Percentiles rank a stretch among this genome's conserved stretches.
Evolutionary conservation across 495 filamentous ascomycete species (phyloP).

Genomic region (Neurospora sublineolata): DNA sequence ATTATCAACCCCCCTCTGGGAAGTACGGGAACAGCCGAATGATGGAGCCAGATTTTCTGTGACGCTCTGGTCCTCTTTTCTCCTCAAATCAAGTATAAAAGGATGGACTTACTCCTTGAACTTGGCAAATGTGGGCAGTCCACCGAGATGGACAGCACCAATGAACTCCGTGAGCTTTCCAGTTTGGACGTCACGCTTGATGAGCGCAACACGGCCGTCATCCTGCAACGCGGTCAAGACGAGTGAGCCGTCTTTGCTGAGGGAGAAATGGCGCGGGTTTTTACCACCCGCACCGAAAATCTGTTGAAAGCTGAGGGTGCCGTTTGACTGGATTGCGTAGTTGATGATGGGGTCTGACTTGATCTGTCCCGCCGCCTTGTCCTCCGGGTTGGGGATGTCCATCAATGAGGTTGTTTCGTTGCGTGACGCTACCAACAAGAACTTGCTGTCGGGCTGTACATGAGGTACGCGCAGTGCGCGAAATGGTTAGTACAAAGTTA

Average conservation of each 20-base stretch:
- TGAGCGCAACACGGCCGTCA: slow-evolving; percentile 47
- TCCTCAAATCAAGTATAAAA: background rate
- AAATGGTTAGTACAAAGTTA: background rate
- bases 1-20: background rate
- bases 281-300: slow-evolving; percentile 45
- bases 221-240: slow-evolving; percentile 52
- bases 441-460: slow-evolving; percentile 44
- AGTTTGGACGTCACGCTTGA: slow-evolving; percentile 42
- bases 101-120: slow-evolving; percentile 39
- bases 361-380: slow-evolving; percentile 30
- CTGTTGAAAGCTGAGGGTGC: slow-evolving; percentile 38
- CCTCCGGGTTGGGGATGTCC: slow-evolving; percentile 30
- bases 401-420: slow-evolving; percentile 35
- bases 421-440: slow-evolving; percentile 54
- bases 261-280: slow-evolving; percentile 52
- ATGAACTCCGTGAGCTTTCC: slow-evolving; percentile 44
- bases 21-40: background rate
- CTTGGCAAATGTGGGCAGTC: slow-evolving; percentile 46
- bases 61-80: background rate
- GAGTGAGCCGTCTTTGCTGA: slow-evolving; percentile 50
- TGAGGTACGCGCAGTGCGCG: background rate
- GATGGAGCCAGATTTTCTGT: background rate
- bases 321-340: slow-evolving; percentile 35
- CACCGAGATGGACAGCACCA: slow-evolving; percentile 36
- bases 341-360: slow-evolving; percentile 34